phyloP scores from a whole-genome alignment of 75 land plant species.

The Chamaecyparis obtusa region DNA sequence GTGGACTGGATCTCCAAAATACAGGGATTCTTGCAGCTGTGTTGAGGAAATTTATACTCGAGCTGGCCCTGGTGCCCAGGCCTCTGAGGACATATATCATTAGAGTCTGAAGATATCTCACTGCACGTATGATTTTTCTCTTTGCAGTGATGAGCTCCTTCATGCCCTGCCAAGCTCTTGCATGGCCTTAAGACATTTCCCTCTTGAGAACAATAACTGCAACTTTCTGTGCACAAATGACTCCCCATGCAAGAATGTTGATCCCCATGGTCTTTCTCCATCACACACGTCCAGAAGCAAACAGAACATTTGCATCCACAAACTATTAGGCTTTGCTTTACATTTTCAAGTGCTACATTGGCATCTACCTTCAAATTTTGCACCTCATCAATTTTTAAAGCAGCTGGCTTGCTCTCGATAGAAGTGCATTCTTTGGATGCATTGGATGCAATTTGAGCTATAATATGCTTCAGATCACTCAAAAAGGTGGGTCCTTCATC shows the following conservation, averaged over 20 bases:
- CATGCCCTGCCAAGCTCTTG: conserved; percentile 10
- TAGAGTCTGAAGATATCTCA: conserved; percentile 14
- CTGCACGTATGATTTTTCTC: conserved; percentile 2
- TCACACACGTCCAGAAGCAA: conserved; percentile 30
- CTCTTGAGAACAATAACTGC: conserved; percentile 28
- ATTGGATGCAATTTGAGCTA: conserved; percentile 27
- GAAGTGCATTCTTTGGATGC: conserved; percentile 36
- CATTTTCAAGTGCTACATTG: conserved; percentile 7
- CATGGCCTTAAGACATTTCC: conserved; percentile 12
- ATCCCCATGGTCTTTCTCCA: conserved; percentile 19
- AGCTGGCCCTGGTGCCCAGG: conserved; percentile 24
- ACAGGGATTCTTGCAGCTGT: conserved; percentile 25
- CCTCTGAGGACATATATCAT: conserved; percentile 15
- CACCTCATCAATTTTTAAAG: conserved; percentile 24
- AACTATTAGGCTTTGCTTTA: conserved; percentile 18
- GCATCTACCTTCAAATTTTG: conserved; percentile 26
- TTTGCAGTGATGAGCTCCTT: conserved; percentile 13
- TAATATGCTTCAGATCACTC: too few relatives aligned
- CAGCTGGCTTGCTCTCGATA: conserved; percentile 22
- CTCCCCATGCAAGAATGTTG: conserved; percentile 33
- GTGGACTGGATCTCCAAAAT: conserved; percentile 12
- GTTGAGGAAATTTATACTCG: too few relatives aligned
- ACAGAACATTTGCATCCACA: conserved; percentile 26
- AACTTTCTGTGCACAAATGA: conserved; percentile 22
- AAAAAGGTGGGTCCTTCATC: too few relatives aligned